Evolutionary conservation across 805 yeast genomes (phyloP), one percentile per base, ranked within the genome.

Genomic region (Yarrowia sp.): DNA sequence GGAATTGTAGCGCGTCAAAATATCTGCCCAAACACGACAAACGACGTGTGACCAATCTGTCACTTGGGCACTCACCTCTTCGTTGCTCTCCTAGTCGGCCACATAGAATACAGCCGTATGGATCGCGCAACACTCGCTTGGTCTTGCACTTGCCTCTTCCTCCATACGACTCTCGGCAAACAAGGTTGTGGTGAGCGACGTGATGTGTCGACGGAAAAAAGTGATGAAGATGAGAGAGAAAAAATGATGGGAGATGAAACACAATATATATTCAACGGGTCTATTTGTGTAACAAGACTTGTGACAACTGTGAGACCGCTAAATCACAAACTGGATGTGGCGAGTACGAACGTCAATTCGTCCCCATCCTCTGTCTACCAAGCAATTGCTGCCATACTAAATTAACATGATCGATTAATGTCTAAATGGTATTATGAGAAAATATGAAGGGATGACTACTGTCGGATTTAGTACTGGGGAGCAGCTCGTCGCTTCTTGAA

Each of bases 401-500:
- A 51, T 51, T 51, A 51, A 51, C 59, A 51, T 51, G 59, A 33
- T 54, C 46, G 46, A 54, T 54, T 54, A 54, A 33, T 35, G 61
- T 54, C 61, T 54, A 54, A 54, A 54, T 54, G 61, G 46, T 54
- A 38, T 51, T 51, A 51, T 51, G 58, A 51, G 58, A 51, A 51
- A 51, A 35, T 33, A 54, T 54, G 61, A 54, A 35, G 36, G 46
- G 43, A 14, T 22, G 43, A 36, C 30, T 19, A n/a, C 43, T 11
- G 44, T 17, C 46, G 19, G 35, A 26, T 30, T 48, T 61, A 61
- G 59, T 61, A 61, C 61, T 61, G 61, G 35, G 64, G 61, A 17
- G 64, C 61, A 33, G 64, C 61, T 22, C 62, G 62, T 26, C 40
- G 46, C 56, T 54, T 56, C 38, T 51, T 41, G 22, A 43, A 26